These are phyloP conservation scores for Tolypocladium capitatum DNA, from an alignment of 2,329 filamentous ascomycete species.

Conservation along the genomic window DNA sequence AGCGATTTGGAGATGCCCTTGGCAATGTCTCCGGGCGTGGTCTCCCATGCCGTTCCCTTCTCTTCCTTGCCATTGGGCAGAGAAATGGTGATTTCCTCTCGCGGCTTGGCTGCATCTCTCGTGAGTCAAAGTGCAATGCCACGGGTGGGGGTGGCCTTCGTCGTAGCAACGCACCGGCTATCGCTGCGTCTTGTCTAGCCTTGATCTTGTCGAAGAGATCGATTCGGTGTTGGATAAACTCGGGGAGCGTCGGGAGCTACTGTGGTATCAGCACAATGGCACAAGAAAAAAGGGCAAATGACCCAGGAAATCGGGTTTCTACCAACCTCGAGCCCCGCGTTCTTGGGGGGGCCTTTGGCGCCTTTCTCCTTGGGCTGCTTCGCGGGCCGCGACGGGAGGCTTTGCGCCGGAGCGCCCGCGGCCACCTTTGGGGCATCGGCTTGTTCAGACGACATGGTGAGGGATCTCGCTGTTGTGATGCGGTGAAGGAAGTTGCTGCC, in stretches of 20 bases:
- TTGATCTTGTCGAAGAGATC: conserved; percentile 82
- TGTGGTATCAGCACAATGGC: conserved; percentile 9
- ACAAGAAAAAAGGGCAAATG: conserved; percentile 21
- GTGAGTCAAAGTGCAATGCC: conserved; percentile 2
- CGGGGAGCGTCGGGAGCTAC: conserved; percentile 40
- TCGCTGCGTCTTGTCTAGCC: conserved; percentile 66
- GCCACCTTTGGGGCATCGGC: conserved; percentile 19
- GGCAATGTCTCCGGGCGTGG: conserved; percentile 67
- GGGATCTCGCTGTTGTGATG: conserved; percentile 6
- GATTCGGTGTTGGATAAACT: conserved; percentile 73
- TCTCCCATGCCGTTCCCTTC: conserved; percentile 77
- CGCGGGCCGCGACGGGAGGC: conserved; percentile 20
- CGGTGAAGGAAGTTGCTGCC: conserved; percentile 12
- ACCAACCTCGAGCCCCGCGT: conserved; percentile 39
- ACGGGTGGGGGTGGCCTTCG: neutral
- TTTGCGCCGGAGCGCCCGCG: conserved; percentile 19
- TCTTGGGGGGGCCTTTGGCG: conserved; percentile 37
- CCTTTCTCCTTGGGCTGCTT: conserved; percentile 24
- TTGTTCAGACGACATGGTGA: conserved; percentile 25
- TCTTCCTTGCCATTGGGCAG: conserved; percentile 59
- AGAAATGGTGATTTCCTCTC: conserved; percentile 61
- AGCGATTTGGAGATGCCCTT: conserved; percentile 73
- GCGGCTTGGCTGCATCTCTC: conserved; percentile 44
- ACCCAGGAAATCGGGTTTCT: conserved; percentile 6
- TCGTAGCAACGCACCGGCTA: conserved; percentile 26